These are phyloP conservation scores for Fraxinus cuspidata DNA, from an alignment of 257 asterid genomes.

Conservation along the genomic window DNA sequence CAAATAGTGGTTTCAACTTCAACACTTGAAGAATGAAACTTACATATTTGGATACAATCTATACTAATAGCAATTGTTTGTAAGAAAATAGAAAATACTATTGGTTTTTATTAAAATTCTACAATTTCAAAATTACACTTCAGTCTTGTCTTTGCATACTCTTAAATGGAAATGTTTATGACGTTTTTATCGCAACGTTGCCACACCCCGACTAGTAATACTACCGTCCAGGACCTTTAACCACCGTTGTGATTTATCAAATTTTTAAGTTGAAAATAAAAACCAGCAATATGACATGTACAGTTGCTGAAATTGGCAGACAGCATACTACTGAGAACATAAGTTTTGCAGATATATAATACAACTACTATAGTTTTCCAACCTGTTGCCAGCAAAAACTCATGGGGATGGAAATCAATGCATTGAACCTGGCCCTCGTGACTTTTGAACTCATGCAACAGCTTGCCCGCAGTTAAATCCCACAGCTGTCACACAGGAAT, in stretches of 20 bases:
- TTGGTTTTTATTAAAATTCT: neutral
- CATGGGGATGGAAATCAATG: slow-evolving; percentile 97
- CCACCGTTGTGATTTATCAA: slow-evolving; percentile 7
- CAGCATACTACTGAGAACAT: slow-evolving; percentile 13
- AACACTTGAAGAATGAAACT: neutral
- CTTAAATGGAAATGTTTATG: slow-evolving; percentile 7
- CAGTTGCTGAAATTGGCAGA: slow-evolving; percentile 17
- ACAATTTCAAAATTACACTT: neutral
- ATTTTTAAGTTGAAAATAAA: neutral
- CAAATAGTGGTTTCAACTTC: neutral
- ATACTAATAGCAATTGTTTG: neutral
- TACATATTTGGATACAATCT: neutral
- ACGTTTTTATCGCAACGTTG: slow-evolving; percentile 4
- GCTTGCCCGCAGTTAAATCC: slow-evolving; percentile 99
- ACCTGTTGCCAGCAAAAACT: slow-evolving; percentile 98
- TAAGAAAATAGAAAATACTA: neutral
- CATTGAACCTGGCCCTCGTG: slow-evolving; percentile 95
- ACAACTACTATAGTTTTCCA: slow-evolving; percentile 30
- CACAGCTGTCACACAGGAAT: slow-evolving; percentile 66
- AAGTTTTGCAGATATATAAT: slow-evolving; percentile 19
- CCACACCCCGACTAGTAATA: slow-evolving; percentile 8
- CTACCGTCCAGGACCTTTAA: slow-evolving; percentile 11
- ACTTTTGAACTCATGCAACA: slow-evolving; percentile 87
- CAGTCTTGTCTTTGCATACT: neutral
- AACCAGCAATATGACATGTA: neutral